phyloP scores from a whole-genome alignment of 1,284 basidiomycete species.

The Anthracocystis walkeri region DNA sequence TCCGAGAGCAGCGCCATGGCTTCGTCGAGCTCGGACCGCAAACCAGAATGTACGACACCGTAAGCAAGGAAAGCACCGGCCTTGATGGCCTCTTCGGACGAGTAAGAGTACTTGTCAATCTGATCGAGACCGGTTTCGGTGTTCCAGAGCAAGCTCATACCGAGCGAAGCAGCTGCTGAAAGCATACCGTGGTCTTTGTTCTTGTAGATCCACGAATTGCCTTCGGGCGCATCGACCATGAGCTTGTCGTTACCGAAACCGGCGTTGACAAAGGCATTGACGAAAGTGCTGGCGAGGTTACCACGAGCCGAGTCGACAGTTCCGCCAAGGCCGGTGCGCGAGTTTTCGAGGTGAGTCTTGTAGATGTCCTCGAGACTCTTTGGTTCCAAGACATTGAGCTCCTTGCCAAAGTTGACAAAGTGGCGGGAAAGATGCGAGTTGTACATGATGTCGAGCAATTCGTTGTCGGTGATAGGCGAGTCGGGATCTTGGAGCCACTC shows the following conservation, averaged over 20 bases:
- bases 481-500: slow-evolving; percentile 84
- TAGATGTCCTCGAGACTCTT: slow-evolving; percentile 97
- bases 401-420: slow-evolving; percentile 94
- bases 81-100: slow-evolving; percentile 95
- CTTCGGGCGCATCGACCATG: slow-evolving; percentile 95
- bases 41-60: slow-evolving; percentile 88
- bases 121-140: slow-evolving; percentile 92
- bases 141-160: slow-evolving; percentile 94
- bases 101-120: slow-evolving; percentile 98
- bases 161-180: slow-evolving; percentile 93
- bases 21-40: slow-evolving; percentile 93
- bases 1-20: slow-evolving; percentile 91
- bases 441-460: slow-evolving; percentile 77
- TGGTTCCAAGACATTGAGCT: slow-evolving; percentile 89
- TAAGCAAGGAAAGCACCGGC: slow-evolving; percentile 94
- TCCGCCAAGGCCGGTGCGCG: slow-evolving; percentile 46
- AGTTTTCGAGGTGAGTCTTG: slow-evolving; percentile 92
- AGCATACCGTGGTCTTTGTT: slow-evolving; percentile 99
- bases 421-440: slow-evolving; percentile 78
- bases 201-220: slow-evolving; percentile 99
- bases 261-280: slow-evolving; percentile 98
- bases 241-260: slow-evolving; percentile 99
- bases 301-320: slow-evolving; percentile 92
- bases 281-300: slow-evolving; percentile 95
- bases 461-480: slow-evolving; percentile 72